A percentile compares a stretch with the other conserved stretches of the same genome.
phyloP scores from a whole-genome alignment of 345 rosid genomes.

The Rhodamnia rubescens region DNA sequence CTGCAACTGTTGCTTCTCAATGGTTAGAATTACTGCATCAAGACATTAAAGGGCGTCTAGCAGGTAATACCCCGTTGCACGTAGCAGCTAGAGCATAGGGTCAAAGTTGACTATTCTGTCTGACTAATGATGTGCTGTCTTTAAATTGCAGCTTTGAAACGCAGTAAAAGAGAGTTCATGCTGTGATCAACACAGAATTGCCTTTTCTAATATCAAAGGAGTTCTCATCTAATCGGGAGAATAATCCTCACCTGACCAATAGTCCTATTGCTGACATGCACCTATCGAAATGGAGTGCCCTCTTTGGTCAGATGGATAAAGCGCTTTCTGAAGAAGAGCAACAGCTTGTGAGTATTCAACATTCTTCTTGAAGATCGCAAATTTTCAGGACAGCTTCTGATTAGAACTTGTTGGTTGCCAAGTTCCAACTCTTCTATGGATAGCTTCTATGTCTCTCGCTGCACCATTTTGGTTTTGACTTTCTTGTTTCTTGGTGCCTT shows the following conservation, averaged over 20 bases:
- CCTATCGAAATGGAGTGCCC: constrained; percentile 45
- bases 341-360: constrained; percentile 51
- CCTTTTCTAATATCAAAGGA: constrained; percentile 69
- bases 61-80: constrained; percentile 33
- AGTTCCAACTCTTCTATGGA: background rate
- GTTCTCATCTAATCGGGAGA: constrained; percentile 43
- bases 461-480: background rate
- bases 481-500: background rate
- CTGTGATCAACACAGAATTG: constrained; percentile 62
- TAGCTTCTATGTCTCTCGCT: background rate
- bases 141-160: constrained; percentile 54
- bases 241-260: constrained; percentile 16
- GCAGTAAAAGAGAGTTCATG: constrained; percentile 84
- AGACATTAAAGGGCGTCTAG: constrained; percentile 81
- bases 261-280: constrained; percentile 36
- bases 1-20: constrained; percentile 85
- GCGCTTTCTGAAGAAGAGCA: constrained; percentile 73
- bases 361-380: background rate
- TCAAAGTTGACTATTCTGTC: background rate
- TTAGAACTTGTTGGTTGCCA: background rate
- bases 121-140: constrained; percentile 1
- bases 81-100: background rate
- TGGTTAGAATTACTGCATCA: constrained; percentile 95
- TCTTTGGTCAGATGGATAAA: constrained; percentile 73
- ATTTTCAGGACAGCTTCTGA: background rate